Base-by-base conservation (phyloP, 2,329 filamentous ascomycete species). In the Penicillium concentricum region DNA sequence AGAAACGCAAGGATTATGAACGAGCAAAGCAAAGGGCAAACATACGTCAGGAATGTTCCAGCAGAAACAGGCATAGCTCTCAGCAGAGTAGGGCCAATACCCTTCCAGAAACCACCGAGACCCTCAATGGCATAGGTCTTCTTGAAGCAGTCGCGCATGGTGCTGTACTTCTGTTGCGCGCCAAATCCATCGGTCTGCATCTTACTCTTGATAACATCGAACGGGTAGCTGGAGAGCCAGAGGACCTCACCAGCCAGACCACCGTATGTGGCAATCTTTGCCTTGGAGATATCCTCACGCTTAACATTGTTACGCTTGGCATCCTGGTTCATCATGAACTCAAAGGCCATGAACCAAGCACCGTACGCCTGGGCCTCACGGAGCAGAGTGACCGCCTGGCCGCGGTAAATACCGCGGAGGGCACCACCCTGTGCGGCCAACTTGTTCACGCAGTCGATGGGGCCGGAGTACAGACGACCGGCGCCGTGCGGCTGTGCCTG, bases 161-260 rank as follows among this genome's bases (percentile, higher is more conserved):
- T 87, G 73, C 79, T 84, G 78, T 89, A 99, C 72, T 82, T 83
- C 79, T 87, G 86, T 61, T 83, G 78, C 5, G 71, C 75, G 2
- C 90, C 91, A 72, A 97, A 94, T 0, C 90, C 92, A 77, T 99
- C 94, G 57, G 89, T 96, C 84, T 99, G 94, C 93, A 97, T 97
- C 85, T 96, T 97, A 78, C 91, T 96, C 89, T 99, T 99, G 77
- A 99, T 78, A 28, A 99, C 93, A 77, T 99, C 94, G 63, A 99
- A 89, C 22, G 94, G 94, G 78, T 99, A 99, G 71, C 91, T 96
- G 35, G 84, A 83, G 54, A 99, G 80, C 94, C 94, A 99, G 56
- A 99, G 83, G 51, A 87, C 91, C 81, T 99, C 94, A 66, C 94
- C 94, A 0, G 94, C 94, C 39, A 99, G 76, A 43, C 94, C 94